A percentile compares a stretch with the other conserved stretches of the same genome.
Conservation (phyloP, 1,284 basidiomycete genomes). For the Ganoderma lucidum region DNA sequence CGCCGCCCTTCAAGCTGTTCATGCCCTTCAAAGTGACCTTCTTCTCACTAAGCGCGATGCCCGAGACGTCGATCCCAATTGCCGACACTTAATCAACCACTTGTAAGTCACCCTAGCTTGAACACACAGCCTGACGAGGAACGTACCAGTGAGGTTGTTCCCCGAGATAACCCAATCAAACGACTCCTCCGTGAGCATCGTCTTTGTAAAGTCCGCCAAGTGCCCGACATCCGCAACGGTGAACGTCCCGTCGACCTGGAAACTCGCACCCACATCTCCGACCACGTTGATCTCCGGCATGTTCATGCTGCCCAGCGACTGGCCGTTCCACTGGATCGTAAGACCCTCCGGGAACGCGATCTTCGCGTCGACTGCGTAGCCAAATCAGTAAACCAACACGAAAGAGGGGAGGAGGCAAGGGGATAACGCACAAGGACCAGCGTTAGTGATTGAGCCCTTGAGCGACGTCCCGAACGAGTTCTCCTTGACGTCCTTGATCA, state of each 20-base stretch:
- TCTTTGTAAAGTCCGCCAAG: constrained; percentile 73
- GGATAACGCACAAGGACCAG: constrained; percentile 71
- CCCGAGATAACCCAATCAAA: constrained; percentile 81
- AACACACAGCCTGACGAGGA: background rate
- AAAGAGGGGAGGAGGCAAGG: background rate
- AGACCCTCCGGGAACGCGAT: constrained; percentile 75
- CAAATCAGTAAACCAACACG: background rate
- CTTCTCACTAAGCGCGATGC: constrained; percentile 64
- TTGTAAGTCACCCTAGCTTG: background rate
- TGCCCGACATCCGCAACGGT: constrained; percentile 66
- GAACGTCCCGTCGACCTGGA: constrained; percentile 66
- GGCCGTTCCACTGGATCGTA: constrained; percentile 68
- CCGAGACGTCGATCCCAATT: constrained; percentile 67
- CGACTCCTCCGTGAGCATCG: constrained; percentile 68
- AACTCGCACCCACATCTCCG: constrained; percentile 69
- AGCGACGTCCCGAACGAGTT: constrained; percentile 67
- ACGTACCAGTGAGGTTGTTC: constrained; percentile 61
- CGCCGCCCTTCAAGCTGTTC: constrained; percentile 72
- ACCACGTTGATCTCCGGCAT: constrained; percentile 66
- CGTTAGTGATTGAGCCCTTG: constrained; percentile 73
- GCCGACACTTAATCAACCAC: constrained; percentile 47
- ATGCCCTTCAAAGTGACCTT: constrained; percentile 76
- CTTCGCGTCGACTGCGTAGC: constrained; percentile 66
- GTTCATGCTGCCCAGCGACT: constrained; percentile 66
- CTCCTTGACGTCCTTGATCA: constrained; percentile 66